phyloP scores from a whole-genome alignment of 208 protist species.

The Blechomonas ayalai region DNA sequence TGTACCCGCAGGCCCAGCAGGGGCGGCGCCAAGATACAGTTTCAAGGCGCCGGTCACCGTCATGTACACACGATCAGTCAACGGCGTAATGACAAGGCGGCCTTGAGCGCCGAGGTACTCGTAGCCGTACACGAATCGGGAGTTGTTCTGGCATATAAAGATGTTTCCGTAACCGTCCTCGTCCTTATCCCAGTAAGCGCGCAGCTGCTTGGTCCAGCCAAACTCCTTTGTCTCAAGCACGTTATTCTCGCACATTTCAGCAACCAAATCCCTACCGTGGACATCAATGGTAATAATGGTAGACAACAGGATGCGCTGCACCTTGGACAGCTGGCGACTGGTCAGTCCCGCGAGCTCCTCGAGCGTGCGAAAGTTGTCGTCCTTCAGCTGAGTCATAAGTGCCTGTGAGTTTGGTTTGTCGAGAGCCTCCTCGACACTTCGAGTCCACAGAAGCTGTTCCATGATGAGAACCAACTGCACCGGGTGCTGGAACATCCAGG shows the following conservation, averaged over 20 bases:
- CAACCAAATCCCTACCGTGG: constrained; percentile 94
- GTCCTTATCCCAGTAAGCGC: constrained; percentile 96
- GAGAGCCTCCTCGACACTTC: constrained; percentile 89
- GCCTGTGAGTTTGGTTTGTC: constrained; percentile 49
- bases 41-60: constrained; percentile 96
- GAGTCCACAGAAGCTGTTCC: constrained; percentile 93
- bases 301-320: constrained; percentile 91
- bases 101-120: constrained; percentile 96
- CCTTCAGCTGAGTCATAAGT: constrained; percentile 72
- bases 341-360: constrained; percentile 90
- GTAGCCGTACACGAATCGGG: constrained; percentile 95
- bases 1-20: constrained; percentile 93
- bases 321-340: constrained; percentile 70
- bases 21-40: constrained; percentile 91
- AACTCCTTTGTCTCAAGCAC: constrained; percentile 88
- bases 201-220: constrained; percentile 96
- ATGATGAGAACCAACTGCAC: constrained; percentile 93
- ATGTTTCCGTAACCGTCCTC: constrained; percentile 88
- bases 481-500: constrained; percentile 92
- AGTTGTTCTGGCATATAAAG: constrained; percentile 94
- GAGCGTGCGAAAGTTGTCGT: constrained; percentile 77
- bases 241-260: constrained; percentile 88
- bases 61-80: constrained; percentile 98
- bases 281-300: constrained; percentile 98
- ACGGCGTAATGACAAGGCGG: constrained; percentile 96